Evolutionary conservation across 2,329 filamentous ascomycete species (phyloP).

Genomic region (Claviceps paspali): DNA sequence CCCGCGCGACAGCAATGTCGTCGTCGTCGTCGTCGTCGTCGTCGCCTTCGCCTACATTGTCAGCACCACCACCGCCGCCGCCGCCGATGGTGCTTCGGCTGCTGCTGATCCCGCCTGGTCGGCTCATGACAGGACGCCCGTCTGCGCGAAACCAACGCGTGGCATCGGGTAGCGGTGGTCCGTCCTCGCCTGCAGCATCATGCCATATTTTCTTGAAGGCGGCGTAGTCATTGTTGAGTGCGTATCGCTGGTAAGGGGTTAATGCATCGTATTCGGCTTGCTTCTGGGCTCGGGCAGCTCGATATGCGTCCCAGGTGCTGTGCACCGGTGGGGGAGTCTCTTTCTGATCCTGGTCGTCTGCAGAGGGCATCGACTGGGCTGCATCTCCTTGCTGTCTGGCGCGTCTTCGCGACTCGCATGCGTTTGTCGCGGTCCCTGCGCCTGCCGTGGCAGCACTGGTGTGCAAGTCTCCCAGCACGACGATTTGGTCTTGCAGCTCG

Average conservation of each 20-base stretch:
- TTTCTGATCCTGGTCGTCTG: slow-evolving; percentile 5
- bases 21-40: slow-evolving; percentile 43
- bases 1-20: slow-evolving; percentile 51
- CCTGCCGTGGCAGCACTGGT: slow-evolving; percentile 11
- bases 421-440: slow-evolving; percentile 5
- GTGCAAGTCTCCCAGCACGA: slow-evolving; percentile 22
- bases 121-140: slow-evolving; percentile 25
- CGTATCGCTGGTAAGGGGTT: slow-evolving; percentile 33
- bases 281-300: slow-evolving; percentile 21
- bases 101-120: slow-evolving; percentile 5
- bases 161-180: slow-evolving; percentile 35
- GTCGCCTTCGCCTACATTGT: slow-evolving; percentile 17
- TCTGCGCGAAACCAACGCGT: slow-evolving; percentile 36
- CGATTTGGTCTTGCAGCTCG: slow-evolving; percentile 33
- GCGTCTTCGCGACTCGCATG: slow-evolving; percentile 6
- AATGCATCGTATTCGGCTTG: slow-evolving; percentile 26
- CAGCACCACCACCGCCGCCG: no score
- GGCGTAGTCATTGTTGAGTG: slow-evolving; percentile 41
- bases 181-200: slow-evolving; percentile 32
- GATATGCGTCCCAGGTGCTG: slow-evolving; percentile 19
- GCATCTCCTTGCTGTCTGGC: slow-evolving; percentile 6
- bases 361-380: slow-evolving; percentile 5
- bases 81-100: not conserved
- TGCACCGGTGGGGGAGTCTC: slow-evolving; percentile 12
- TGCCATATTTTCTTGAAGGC: slow-evolving; percentile 45